Evolutionary conservation across 1,139 yeast species (phyloP).

Genomic region (Yamadazyma diddensiae): DNA sequence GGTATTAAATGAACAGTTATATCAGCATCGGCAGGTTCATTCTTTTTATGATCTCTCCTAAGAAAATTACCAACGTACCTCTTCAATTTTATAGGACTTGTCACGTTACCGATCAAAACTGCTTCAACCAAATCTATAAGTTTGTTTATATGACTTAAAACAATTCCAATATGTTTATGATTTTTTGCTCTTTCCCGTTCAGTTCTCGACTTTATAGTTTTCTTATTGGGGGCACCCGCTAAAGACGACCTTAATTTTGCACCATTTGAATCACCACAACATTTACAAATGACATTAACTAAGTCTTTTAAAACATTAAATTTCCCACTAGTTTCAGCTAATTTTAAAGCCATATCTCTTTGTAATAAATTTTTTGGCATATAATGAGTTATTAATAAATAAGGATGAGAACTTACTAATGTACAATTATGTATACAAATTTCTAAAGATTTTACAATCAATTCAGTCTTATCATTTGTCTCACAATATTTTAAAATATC

Average conservation of each 20-base stretch:
- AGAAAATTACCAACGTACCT: conserved; percentile 62
- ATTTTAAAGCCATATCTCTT: conserved; percentile 71
- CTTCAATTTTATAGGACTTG: conserved; percentile 46
- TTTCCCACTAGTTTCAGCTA: conserved; percentile 85
- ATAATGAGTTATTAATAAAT: conserved; percentile 75
- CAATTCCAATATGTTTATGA: conserved; percentile 34
- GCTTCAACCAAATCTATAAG: conserved; percentile 79
- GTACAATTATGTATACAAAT: conserved; percentile 75
- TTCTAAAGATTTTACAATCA: conserved; percentile 64
- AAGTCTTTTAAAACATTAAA: conserved; percentile 67
- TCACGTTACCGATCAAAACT: conserved; percentile 62
- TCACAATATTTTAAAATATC: conserved; percentile 88
- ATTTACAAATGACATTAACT: conserved; percentile 34
- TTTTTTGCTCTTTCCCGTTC: conserved; percentile 29
- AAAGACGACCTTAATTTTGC: conserved; percentile 3
- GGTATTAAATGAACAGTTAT: conserved; percentile 45
- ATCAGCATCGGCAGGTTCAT: conserved; percentile 15
- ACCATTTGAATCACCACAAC: conserved; percentile 5
- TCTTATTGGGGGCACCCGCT: conserved; percentile 1
- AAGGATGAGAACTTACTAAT: conserved; percentile 86
- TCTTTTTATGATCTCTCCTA: conserved; percentile 35
- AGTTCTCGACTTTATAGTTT: conserved; percentile 13
- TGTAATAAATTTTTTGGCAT: conserved; percentile 79
- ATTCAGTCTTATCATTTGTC: conserved; percentile 53
- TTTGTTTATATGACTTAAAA: conserved; percentile 33